Evolutionary conservation across 2,329 filamentous ascomycete genomes (phyloP).

Genomic region (Aspergillus udagawae): DNA sequence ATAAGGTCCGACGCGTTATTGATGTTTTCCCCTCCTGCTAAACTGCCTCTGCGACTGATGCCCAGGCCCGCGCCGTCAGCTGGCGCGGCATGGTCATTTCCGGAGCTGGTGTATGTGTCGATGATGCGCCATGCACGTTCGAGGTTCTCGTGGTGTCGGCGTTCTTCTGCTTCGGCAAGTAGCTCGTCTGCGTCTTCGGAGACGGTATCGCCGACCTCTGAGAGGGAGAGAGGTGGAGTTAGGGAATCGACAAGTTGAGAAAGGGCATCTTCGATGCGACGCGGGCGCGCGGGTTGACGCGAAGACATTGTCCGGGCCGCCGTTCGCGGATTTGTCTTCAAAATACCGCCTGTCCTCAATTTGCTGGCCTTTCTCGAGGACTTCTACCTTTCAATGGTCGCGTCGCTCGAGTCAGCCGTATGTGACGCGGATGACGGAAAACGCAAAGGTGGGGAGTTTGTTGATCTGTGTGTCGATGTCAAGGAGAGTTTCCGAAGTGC

Average conservation of each 20-base stretch:
- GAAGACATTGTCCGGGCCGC: slow-evolving; percentile 25
- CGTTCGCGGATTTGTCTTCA: slow-evolving; percentile 4
- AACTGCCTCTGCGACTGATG: slow-evolving; percentile 25
- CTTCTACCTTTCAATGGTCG: background rate
- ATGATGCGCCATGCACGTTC: slow-evolving; percentile 38
- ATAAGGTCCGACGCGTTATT: slow-evolving; percentile 93
- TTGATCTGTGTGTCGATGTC: background rate
- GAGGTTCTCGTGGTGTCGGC: slow-evolving; percentile 30
- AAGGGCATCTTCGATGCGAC: slow-evolving; percentile 42
- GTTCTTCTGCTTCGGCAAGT: slow-evolving; percentile 34
- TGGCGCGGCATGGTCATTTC: slow-evolving; percentile 24
- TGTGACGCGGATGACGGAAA: background rate
- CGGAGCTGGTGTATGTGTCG: slow-evolving; percentile 25
- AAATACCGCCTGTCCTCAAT: background rate
- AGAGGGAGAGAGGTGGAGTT: slow-evolving; percentile 32
- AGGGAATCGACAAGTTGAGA: slow-evolving; percentile 42
- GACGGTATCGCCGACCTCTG: slow-evolving; percentile 26
- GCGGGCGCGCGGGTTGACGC: slow-evolving; percentile 33
- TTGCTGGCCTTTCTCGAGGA: background rate
- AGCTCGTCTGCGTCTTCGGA: slow-evolving; percentile 31
- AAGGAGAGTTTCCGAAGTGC: background rate
- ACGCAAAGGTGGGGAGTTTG: background rate
- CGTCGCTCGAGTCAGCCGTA: background rate
- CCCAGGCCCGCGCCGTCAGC: slow-evolving; percentile 15
- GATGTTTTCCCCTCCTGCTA: slow-evolving; percentile 49